A percentile compares a stretch with the other conserved stretches of the same genome.
Conservation (phyloP, 352 stramenopile genomes). For the Blastocystis sp. region DNA sequence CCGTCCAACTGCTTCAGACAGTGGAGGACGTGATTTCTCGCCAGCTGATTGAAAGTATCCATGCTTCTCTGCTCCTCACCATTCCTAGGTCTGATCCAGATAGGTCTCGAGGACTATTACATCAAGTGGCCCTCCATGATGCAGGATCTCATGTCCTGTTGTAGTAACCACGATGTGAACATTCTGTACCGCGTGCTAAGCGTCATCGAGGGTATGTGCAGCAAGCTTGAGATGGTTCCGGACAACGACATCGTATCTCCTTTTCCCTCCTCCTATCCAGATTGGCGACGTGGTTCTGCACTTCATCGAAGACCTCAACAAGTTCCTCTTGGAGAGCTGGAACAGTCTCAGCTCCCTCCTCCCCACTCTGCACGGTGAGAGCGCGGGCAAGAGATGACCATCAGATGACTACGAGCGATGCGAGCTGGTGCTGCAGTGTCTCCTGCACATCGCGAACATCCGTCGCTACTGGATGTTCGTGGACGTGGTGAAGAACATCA, state of each 20-base stretch:
- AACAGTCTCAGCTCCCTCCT: neutral
- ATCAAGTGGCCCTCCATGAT: constrained; percentile 59
- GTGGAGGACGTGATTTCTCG: neutral
- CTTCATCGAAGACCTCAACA: constrained; percentile 51
- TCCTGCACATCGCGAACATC: constrained; percentile 38
- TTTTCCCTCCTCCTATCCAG: neutral
- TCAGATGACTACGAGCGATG: constrained; percentile 25
- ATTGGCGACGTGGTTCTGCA: constrained; percentile 33
- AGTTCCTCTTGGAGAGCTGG: neutral
- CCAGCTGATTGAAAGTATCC: constrained; percentile 2
- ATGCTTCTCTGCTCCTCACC: neutral
- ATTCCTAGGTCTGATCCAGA: constrained; percentile 8
- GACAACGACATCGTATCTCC: constrained; percentile 26
- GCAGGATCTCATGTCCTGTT: constrained; percentile 21
- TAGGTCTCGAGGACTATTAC: constrained; percentile 55
- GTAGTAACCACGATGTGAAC: neutral
- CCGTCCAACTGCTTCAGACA: neutral
- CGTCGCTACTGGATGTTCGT: constrained; percentile 51
- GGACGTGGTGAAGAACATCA: constrained; percentile 28
- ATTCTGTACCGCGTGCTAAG: neutral
- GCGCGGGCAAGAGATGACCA: neutral
- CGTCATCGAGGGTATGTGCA: constrained; percentile 52
- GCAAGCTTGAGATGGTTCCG: constrained; percentile 28
- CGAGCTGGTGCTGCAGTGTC: constrained; percentile 14
- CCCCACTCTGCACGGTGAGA: neutral